Evolutionary conservation across 192 early-diverging fungal species (phyloP).

Genomic region (Allomyces javanicus): DNA sequence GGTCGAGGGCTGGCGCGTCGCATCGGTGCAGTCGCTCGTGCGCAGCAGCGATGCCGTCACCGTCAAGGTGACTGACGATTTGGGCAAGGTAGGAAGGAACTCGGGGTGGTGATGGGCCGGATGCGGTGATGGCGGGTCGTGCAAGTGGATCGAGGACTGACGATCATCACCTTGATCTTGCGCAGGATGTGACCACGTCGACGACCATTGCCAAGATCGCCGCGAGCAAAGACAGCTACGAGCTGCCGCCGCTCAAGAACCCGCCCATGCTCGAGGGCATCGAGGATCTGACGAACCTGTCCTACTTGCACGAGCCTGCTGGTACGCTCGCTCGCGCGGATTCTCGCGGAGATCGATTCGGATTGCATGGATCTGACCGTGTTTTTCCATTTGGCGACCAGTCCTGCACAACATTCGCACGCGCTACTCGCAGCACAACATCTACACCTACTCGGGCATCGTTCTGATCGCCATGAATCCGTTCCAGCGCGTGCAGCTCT

Average conservation of each 20-base stretch:
- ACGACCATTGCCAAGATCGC: background rate
- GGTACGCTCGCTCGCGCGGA: constrained; percentile 18
- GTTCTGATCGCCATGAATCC: constrained; percentile 97
- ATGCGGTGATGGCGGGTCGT: background rate
- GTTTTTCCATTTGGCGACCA: constrained; percentile 7
- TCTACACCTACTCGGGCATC: constrained; percentile 98
- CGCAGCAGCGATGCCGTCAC: background rate
- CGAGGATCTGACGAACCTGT: constrained; percentile 86
- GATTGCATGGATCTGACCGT: background rate
- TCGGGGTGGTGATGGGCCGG: too few relatives aligned
- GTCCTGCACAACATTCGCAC: constrained; percentile 83
- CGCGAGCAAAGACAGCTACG: constrained; percentile 19
- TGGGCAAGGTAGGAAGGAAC: too few relatives aligned
- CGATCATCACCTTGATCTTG: background rate
- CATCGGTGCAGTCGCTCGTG: background rate
- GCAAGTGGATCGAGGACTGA: background rate
- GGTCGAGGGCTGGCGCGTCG: background rate
- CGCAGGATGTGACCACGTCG: background rate
- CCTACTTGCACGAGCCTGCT: constrained; percentile 84
- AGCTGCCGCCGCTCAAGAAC: constrained; percentile 81
- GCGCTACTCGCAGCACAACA: constrained; percentile 77
- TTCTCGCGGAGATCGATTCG: background rate
- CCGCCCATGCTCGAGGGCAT: constrained; percentile 71
- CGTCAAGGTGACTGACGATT: too few relatives aligned
- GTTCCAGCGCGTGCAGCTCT: constrained; percentile 65